Percentiles rank a stretch among this genome's conserved stretches.
Evolutionary conservation across 2,329 filamentous ascomycete genomes (phyloP).

Genomic region (Clonostachys byssicola): DNA sequence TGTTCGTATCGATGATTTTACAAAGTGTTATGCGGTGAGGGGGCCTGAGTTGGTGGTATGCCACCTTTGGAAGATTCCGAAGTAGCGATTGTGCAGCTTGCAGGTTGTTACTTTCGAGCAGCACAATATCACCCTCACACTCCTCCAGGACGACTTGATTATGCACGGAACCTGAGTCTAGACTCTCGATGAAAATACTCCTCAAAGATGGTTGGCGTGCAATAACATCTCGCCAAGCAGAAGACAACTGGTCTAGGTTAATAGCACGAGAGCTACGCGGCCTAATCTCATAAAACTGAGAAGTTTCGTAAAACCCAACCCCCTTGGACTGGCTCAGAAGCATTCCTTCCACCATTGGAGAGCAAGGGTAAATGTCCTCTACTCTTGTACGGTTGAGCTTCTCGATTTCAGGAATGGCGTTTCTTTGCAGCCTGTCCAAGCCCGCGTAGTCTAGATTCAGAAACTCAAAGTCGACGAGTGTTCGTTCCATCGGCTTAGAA

Average conservation of each 20-base stretch:
- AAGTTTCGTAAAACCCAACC: slow-evolving; percentile 20
- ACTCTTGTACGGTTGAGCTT: slow-evolving; percentile 19
- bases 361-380: slow-evolving; percentile 22
- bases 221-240: slow-evolving; percentile 38
- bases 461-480: slow-evolving; percentile 34
- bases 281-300: slow-evolving; percentile 20
- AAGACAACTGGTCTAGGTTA: slow-evolving; percentile 22
- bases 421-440: slow-evolving; percentile 29
- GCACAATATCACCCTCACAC: neutral
- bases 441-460: slow-evolving; percentile 34
- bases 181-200: slow-evolving; percentile 24
- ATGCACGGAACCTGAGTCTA: slow-evolving; percentile 10
- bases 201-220: slow-evolving; percentile 23
- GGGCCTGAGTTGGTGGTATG: neutral
- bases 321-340: slow-evolving; percentile 19
- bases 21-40: no score
- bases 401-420: slow-evolving; percentile 24
- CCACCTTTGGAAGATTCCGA: slow-evolving; percentile 7
- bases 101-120: neutral
- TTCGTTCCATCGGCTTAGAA: slow-evolving; percentile 30
- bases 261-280: slow-evolving; percentile 10
- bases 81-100: slow-evolving; percentile 4
- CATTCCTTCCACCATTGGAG: slow-evolving; percentile 21
- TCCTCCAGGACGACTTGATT: slow-evolving; percentile 21
- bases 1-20: neutral